A percentile compares a stretch with the other conserved stretches of the same genome.
Evolutionary conservation across 257 asterid species (phyloP).

Genomic region (Cinchona pubescens): DNA sequence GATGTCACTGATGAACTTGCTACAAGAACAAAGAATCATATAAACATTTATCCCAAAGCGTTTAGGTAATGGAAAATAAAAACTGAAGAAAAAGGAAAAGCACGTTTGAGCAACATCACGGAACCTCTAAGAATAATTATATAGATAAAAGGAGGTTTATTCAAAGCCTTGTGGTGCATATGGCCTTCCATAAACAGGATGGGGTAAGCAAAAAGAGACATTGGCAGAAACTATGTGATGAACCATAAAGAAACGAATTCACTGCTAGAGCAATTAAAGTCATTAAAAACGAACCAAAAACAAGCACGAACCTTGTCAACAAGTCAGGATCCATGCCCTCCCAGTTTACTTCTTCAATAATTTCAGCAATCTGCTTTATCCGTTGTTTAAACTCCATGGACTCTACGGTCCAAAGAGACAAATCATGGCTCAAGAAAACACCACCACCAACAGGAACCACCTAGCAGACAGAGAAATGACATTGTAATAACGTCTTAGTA

Average conservation of each 20-base stretch:
- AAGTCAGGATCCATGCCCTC: conserved; percentile 77
- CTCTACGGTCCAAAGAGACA: conserved; percentile 88
- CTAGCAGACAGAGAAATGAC: conserved; percentile 36
- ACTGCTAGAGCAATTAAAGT: background rate
- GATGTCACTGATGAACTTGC: conserved; percentile 88
- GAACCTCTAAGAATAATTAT: background rate
- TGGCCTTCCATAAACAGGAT: background rate
- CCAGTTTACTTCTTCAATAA: conserved; percentile 87
- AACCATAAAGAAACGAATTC: background rate
- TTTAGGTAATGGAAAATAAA: conserved; percentile 1
- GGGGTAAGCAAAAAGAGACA: background rate
- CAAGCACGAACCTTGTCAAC: conserved; percentile 63
- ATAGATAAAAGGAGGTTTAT: background rate
- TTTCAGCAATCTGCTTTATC: conserved; percentile 72
- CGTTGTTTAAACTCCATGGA: conserved; percentile 93
- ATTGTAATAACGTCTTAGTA: background rate
- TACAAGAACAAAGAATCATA: conserved; percentile 29
- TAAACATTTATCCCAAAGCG: conserved; percentile 11
- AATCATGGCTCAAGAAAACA: conserved; percentile 81
- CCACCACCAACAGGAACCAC: conserved; percentile 60
- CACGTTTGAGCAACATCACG: background rate
- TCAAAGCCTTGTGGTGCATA: background rate
- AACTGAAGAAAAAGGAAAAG: conserved; percentile 1
- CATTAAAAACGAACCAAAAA: conserved; percentile 2
- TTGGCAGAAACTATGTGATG: background rate